phyloP scores from a whole-genome alignment of 2,329 filamentous ascomycete genomes.

The Rugonectria rugulosa region DNA sequence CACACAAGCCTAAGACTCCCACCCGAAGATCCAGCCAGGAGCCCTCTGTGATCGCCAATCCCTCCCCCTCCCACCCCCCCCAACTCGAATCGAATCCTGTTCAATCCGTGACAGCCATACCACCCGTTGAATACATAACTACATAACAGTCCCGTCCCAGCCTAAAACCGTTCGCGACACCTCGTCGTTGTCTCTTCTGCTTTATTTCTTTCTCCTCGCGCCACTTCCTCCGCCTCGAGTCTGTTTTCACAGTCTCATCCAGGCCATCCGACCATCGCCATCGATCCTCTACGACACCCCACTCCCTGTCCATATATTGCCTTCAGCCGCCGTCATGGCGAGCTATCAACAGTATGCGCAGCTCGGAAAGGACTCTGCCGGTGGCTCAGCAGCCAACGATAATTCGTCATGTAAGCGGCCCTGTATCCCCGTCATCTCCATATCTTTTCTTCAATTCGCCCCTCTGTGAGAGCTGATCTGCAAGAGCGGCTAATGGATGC shows the following conservation, averaged over 20 bases:
- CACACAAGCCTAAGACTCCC: background rate
- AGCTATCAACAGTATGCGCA: slow-evolving; percentile 40
- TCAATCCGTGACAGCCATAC: background rate
- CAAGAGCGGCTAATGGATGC: slow-evolving; percentile 26
- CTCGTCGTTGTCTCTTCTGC: background rate
- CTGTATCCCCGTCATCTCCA: slow-evolving; percentile 24
- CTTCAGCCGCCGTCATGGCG: slow-evolving; percentile 32
- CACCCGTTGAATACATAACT: slow-evolving; percentile 3
- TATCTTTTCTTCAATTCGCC: slow-evolving; percentile 4
- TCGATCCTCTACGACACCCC: slow-evolving; percentile 16
- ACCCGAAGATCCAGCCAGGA: background rate
- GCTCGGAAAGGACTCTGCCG: slow-evolving; percentile 34
- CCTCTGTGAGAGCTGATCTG: slow-evolving; percentile 35
- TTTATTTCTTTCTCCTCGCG: background rate
- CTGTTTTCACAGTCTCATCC: background rate
- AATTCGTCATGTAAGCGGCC: slow-evolving; percentile 33
- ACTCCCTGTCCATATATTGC: slow-evolving; percentile 11
- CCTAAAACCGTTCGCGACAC: background rate
- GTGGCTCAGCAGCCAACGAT: slow-evolving; percentile 32
- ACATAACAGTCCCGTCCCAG: slow-evolving; percentile 8
- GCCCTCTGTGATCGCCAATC: background rate
- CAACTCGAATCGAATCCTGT: background rate
- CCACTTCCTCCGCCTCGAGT: background rate
- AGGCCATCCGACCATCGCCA: slow-evolving; percentile 2
- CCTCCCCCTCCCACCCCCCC: background rate